Percentiles rank a stretch among this genome's conserved stretches.
phyloP scores from a whole-genome alignment of 2,329 filamentous ascomycete species.

The Microdochium bolleyi region DNA sequence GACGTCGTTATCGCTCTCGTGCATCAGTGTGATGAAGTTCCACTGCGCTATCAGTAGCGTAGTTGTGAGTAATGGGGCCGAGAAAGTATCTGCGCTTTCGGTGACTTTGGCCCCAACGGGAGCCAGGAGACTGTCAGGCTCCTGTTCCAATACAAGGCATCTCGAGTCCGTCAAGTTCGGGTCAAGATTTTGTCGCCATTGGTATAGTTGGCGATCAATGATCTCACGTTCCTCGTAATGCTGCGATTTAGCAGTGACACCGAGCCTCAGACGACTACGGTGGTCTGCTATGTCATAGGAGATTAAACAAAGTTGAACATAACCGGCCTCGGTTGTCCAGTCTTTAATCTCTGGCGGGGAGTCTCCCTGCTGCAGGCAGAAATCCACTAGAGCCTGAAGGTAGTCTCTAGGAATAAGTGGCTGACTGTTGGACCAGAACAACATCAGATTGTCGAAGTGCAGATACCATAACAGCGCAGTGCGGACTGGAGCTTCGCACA shows the following conservation, averaged over 20 bases:
- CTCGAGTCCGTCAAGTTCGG: slow-evolving; percentile 51
- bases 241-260: slow-evolving; percentile 54
- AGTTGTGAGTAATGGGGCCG: slow-evolving; percentile 60
- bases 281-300: slow-evolving; percentile 75
- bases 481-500: background rate
- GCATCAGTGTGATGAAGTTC: slow-evolving; percentile 73
- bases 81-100: slow-evolving; percentile 64
- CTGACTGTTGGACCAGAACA: slow-evolving; percentile 16
- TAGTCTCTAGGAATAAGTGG: slow-evolving; percentile 69
- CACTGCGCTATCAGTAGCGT: slow-evolving; percentile 73
- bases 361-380: slow-evolving; percentile 50
- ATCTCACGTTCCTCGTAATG: slow-evolving; percentile 55
- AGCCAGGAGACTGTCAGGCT: slow-evolving; percentile 13
- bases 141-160: slow-evolving; percentile 56
- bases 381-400: slow-evolving; percentile 60
- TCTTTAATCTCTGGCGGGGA: slow-evolving; percentile 54
- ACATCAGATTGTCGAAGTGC: slow-evolving; percentile 67
- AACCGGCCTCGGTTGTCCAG: slow-evolving; percentile 60
- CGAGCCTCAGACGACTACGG: slow-evolving; percentile 60
- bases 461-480: slow-evolving; percentile 68
- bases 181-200: slow-evolving; percentile 51
- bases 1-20: slow-evolving; percentile 62
- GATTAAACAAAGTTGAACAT: slow-evolving; percentile 61
- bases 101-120: slow-evolving; percentile 47
- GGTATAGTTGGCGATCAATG: slow-evolving; percentile 36